These are phyloP conservation scores for Pleurotus salmoneostramineus DNA, from an alignment of 768 basidiomycete species.

Conservation along the genomic window DNA sequence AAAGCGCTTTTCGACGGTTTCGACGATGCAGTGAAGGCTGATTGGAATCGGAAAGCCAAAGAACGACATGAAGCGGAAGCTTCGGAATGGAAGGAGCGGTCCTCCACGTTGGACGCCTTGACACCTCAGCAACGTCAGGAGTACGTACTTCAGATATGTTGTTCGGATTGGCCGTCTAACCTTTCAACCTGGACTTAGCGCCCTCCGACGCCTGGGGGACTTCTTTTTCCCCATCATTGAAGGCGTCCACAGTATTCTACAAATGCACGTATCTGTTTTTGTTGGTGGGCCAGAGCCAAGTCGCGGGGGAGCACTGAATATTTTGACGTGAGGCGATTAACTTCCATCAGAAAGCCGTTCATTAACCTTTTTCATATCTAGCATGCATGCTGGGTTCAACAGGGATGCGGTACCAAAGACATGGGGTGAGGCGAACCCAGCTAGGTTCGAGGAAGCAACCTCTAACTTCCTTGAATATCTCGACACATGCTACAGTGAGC, in stretches of 20 bases:
- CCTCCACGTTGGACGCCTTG: neutral
- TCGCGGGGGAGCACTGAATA: neutral
- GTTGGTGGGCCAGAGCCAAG: conserved; percentile 3
- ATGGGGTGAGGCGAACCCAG: neutral
- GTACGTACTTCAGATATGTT: conserved; percentile 1
- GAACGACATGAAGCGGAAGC: neutral
- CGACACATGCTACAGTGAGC: conserved; percentile 3
- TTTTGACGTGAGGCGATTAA: conserved; percentile 1
- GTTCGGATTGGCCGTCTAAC: too few species aligned
- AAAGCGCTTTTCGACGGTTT: neutral
- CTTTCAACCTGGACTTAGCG: too few species aligned
- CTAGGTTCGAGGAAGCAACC: conserved; percentile 1
- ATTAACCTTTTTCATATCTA: neutral
- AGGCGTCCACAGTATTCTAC: neutral
- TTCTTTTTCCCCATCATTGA: neutral
- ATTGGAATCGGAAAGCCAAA: neutral
- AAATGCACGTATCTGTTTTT: conserved; percentile 6
- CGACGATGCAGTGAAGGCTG: neutral
- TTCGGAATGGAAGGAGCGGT: neutral
- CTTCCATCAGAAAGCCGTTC: neutral
- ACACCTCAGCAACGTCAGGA: neutral
- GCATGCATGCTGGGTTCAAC: conserved; percentile 2
- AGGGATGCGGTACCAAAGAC: neutral
- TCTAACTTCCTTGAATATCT: conserved; percentile 2
- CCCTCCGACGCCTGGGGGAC: neutral